Base-by-base conservation (phyloP, 2,329 filamentous ascomycete genomes). In the Colletotrichum melonis region DNA sequence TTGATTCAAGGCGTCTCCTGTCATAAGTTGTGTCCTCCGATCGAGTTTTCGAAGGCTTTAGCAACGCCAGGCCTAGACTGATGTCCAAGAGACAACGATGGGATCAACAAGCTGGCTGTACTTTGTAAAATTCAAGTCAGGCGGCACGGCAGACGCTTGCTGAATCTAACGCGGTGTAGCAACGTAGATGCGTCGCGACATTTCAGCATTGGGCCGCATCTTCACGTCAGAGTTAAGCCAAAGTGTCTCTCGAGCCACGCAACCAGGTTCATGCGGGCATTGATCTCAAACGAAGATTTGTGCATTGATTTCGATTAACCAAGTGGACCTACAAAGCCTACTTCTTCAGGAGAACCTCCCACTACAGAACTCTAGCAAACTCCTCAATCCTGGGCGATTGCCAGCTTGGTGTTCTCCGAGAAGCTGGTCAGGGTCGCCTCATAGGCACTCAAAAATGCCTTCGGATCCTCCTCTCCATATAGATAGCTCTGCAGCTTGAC, bases 401-500 rank as follows among this genome's bases (percentile, higher is more conserved):
- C 11, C 22, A 55, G 52, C 52, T 55, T 55, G 11, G 52, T 55
- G 2, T 55, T 26, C 22, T 55, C 42, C 22, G 52, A 55, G 52
- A 55, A 28, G 52, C 24, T 28, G 22, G 22, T 26, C 52, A 55
- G 11, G 4, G 12, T 55, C 22, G 52, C 52, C 24, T 55, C 52
- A 26, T 55, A 55, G 8, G 52, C 52, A 26, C n/a, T 14, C 52
- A 55, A 24, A 22, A 55, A 55, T 14, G 52, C 52, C 52, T 55
- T 24, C 11, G 52, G 52, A 26, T 55, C 52, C 52, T 26, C 22
- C 22, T 55, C 52, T 11, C 35, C 30, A 1, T 67, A 62, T 6
- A 67, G 42, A 3, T 57, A 67, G n/a, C 38, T 62, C 46, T 67
- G 56, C 6, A 67, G n/a, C 65, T 67, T 67, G 4, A 67, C 42